Base-by-base conservation (phyloP, 108 stramenopile genomes). In the Skeletonema menzelii region DNA sequence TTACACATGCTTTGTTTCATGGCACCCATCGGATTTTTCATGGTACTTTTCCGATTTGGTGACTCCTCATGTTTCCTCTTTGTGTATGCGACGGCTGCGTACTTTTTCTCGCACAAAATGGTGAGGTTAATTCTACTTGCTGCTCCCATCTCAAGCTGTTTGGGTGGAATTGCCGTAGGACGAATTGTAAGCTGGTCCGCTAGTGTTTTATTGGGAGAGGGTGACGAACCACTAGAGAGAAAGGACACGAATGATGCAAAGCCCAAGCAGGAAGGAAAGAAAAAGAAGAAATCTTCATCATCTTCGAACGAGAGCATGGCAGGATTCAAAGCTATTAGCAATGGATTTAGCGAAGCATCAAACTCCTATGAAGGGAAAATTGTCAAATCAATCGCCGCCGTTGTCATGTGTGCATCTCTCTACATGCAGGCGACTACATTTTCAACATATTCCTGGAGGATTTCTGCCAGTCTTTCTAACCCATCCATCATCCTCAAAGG, bases 101-200 rank as follows among this genome's bases (percentile, higher is more conserved):
- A 97, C 88, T 98, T 91, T 82, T 99, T 99, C 79, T 88, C 91
- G 10, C 96, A 94, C 58, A 93, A 93, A 72, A 99, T 99, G 99
- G 97, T 97, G 17, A 92, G 99, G 26, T 85, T 99, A 61, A 97
- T 99, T 75, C 87, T 99, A 20, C 80, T 97, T 34, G 86, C 94
- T 17, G 97, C 96, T 30, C 99, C 99, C 19, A 92, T 97, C 70
- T 93, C 97, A 11, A 88, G 88, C 63, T 59, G 84, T 10, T 83
- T 98, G 27, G 94, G 85, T 66, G 98, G 97, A 8, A 90, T 97
- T 63, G 95, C 91, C 17, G 82, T 96, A 57, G 96, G 95, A 15
- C 66, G 86, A 35, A 27, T 95, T 28, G 66, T 96, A 64, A 80
- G 88, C 10, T 89, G 97, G 93, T 90, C 76, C 65, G 44, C 90